Conservation (phyloP, 805 yeast genomes). For the Ogataea parapolymorpha region DNA sequence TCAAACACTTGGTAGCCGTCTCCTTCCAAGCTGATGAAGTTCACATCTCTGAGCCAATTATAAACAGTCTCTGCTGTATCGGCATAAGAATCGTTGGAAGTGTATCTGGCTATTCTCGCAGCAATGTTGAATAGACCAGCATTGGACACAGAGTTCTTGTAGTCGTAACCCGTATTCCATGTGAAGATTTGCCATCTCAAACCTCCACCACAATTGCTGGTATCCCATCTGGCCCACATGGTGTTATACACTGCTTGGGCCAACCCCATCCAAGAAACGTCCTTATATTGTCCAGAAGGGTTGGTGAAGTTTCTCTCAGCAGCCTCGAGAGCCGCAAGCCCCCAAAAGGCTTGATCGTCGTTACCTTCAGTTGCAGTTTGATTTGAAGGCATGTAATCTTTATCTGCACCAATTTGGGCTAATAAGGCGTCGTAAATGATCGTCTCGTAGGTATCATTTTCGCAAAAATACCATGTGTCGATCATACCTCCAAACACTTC, state of each 20-base stretch:
- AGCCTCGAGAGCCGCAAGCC: constrained; percentile 79
- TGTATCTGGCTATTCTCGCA: constrained; percentile 79
- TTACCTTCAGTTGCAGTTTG: constrained; percentile 86
- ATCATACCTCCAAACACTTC: constrained; percentile 68
- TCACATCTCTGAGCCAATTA: constrained; percentile 51
- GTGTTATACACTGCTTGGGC: constrained; percentile 87
- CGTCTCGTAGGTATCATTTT: constrained; percentile 60
- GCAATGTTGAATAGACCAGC: constrained; percentile 78
- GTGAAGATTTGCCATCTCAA: constrained; percentile 89
- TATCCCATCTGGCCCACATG: constrained; percentile 79
- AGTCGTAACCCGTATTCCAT: constrained; percentile 85
- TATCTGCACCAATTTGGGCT: constrained; percentile 60
- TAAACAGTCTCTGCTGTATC: constrained; percentile 71
- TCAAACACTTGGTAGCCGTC: constrained; percentile 44
- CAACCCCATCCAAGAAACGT: constrained; percentile 58
- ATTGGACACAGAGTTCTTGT: constrained; percentile 85
- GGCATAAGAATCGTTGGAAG: constrained; percentile 66
- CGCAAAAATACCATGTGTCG: constrained; percentile 70
- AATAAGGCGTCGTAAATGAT: constrained; percentile 57
- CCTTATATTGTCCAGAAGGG: constrained; percentile 43
- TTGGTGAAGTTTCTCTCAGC: constrained; percentile 80
- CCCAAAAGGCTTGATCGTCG: constrained; percentile 95
- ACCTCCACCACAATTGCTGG: constrained; percentile 64
- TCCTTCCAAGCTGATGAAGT: constrained; percentile 25
- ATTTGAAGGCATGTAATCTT: constrained; percentile 75